Evolutionary conservation across 2,329 filamentous ascomycete genomes (phyloP).

Genomic region (Neonectria magnoliae): DNA sequence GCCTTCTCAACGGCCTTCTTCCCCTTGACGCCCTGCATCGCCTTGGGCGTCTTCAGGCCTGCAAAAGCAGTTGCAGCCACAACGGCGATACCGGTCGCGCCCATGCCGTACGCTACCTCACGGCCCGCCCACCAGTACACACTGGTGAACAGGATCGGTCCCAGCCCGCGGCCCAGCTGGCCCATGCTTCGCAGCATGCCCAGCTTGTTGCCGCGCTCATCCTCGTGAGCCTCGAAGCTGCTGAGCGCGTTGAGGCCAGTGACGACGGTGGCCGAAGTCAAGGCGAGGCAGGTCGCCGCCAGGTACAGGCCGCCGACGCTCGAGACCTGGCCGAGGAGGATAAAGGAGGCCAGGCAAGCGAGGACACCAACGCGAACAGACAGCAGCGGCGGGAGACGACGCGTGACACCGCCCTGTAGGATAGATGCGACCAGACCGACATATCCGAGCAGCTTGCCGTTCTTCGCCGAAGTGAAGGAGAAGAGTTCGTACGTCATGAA

Average conservation of each 20-base stretch:
- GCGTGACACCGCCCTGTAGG: slow-evolving; percentile 92
- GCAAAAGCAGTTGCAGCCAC: slow-evolving; percentile 78
- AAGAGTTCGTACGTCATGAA: slow-evolving; percentile 99
- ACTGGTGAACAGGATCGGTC: slow-evolving; percentile 90
- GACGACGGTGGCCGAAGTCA: slow-evolving; percentile 94
- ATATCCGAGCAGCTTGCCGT: slow-evolving; percentile 87
- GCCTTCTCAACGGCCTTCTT: slow-evolving; percentile 34
- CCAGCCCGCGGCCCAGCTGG: slow-evolving; percentile 86
- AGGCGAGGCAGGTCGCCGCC: slow-evolving; percentile 84
- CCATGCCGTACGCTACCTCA: slow-evolving; percentile 83
- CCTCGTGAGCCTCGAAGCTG: slow-evolving; percentile 84
- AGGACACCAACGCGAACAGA: slow-evolving; percentile 83
- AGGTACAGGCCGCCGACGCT: slow-evolving; percentile 78
- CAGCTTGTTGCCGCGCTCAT: slow-evolving; percentile 85
- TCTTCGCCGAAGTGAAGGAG: slow-evolving; percentile 79
- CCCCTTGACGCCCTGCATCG: slow-evolving; percentile 25
- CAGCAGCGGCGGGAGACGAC: slow-evolving; percentile 81
- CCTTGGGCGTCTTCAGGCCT: slow-evolving; percentile 72
- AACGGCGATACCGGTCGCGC: slow-evolving; percentile 80
- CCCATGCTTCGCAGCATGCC: slow-evolving; percentile 85
- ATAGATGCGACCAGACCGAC: slow-evolving; percentile 91
- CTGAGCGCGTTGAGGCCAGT: slow-evolving; percentile 92
- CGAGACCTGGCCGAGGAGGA: slow-evolving; percentile 76
- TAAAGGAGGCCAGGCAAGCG: slow-evolving; percentile 81
- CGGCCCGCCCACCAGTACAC: slow-evolving; percentile 99